Evolutionary conservation across 768 basidiomycete genomes (phyloP).

Genomic region (Myochromella boudieri): DNA sequence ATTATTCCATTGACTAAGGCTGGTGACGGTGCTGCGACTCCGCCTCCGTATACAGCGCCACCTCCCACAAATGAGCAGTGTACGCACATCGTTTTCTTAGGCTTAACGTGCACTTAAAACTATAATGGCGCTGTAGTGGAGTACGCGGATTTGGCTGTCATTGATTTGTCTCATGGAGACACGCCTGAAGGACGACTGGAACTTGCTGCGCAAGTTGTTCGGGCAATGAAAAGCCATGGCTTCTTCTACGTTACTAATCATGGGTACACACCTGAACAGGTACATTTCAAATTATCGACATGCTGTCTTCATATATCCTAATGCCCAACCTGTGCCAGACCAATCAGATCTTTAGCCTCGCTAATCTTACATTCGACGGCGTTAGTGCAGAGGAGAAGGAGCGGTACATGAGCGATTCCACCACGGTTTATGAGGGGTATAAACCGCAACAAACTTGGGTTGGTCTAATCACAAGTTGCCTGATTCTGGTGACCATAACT

Average conservation of each 20-base stretch:
- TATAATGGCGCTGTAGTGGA: too few species aligned
- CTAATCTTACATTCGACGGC: slow-evolving; percentile 36
- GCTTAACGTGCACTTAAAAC: too few species aligned
- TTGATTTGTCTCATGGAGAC: slow-evolving; percentile 44
- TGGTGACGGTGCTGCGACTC: neutral
- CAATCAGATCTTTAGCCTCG: slow-evolving; percentile 43
- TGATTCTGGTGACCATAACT: neutral
- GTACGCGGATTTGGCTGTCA: slow-evolving; percentile 48
- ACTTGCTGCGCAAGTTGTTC: slow-evolving; percentile 38
- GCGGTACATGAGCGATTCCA: slow-evolving; percentile 32
- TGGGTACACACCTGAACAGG: slow-evolving; percentile 40
- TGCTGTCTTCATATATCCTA: neutral
- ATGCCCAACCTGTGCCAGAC: slow-evolving; percentile 20
- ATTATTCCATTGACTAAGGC: neutral
- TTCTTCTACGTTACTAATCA: slow-evolving; percentile 53
- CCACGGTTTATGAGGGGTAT: slow-evolving; percentile 41
- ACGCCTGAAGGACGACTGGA: slow-evolving; percentile 35
- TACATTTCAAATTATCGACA: slow-evolving; percentile 14
- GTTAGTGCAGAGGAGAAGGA: slow-evolving; percentile 39
- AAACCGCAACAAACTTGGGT: slow-evolving; percentile 18
- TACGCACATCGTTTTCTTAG: neutral
- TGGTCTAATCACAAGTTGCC: neutral
- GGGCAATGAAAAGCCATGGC: slow-evolving; percentile 41
- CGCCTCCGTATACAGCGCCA: slow-evolving; percentile 11
- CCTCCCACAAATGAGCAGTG: slow-evolving; percentile 12